Evolutionary conservation across 164 flowering plant species (phyloP), one percentile per base, ranked within the genome.

Genomic region (Magnolia changhungtana): DNA sequence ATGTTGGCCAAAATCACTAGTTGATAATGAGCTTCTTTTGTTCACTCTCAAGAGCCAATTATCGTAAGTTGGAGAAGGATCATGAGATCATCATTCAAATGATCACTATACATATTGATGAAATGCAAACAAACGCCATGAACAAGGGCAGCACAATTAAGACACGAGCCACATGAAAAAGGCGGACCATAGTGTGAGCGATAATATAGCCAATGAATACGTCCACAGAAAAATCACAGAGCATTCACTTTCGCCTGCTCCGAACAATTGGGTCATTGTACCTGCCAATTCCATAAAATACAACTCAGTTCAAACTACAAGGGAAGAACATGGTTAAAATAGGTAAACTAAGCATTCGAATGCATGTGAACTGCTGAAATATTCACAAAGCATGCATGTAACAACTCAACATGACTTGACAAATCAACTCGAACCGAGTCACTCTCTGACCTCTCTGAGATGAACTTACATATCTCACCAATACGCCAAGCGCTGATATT

Each of bases 181-280:
- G 21, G 94, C 86, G 27, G 90, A 88, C 95, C 94, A 92, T 19
- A 90, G 67, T 0, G 97, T 88, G 7, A 91, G 87, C 14, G 92
- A 74, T 66, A 91, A 19, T 19, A 92, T 85, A 37, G 97, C 92
- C 79, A 89, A 63, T 1, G 79, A 78, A 50, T 91, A 89, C 8
- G 88, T 81, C 94, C 95, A 91, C 1, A 93, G 80, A 85, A 93
- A 81, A 64, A 93, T 89, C 14, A 91, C 88, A 8, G 97, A 90
- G 72, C 92, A 90, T 83, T 93, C 95, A 37, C 85, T 86, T 84
- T 93, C 89, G 1, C 91, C 95, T 1, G 81, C 81, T 29, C 91
- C 92, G 77, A 89, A 89, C 78, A 89, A 77, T 75, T 90, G 96
- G 65, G 89, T 83, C 8, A 91, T 90, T 24, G 89, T 89, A 67